Evolutionary conservation across 176 grass and related monocot genomes (phyloP).

Genomic region (Poa pratensis): DNA sequence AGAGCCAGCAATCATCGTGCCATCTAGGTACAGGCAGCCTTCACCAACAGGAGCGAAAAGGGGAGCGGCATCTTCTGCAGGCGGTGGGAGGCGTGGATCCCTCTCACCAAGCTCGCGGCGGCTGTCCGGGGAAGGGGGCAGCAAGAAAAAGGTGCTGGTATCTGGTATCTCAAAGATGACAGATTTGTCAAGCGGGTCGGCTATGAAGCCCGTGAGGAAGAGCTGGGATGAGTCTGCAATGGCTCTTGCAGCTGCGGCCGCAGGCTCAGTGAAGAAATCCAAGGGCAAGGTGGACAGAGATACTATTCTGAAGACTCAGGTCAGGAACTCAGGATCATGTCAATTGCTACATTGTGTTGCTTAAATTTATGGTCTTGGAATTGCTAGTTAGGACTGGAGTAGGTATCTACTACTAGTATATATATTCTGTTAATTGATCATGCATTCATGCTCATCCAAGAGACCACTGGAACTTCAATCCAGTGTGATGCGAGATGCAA

Average conservation of each 20-base stretch:
- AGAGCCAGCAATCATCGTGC: slow-evolving; percentile 82
- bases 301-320: slow-evolving; percentile 81
- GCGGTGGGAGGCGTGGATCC: slow-evolving; percentile 56
- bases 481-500: background rate
- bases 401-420: background rate
- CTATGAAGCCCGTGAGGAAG: slow-evolving; percentile 65
- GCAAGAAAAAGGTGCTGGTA: slow-evolving; percentile 82
- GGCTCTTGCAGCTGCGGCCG: background rate
- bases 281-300: slow-evolving; percentile 62
- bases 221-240: slow-evolving; percentile 82
- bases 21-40: slow-evolving; percentile 80
- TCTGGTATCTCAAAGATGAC: slow-evolving; percentile 81
- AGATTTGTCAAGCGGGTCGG: slow-evolving; percentile 59
- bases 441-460: background rate
- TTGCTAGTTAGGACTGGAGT: background rate
- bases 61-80: slow-evolving; percentile 48
- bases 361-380: too few relatives aligned
- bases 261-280: slow-evolving; percentile 41
- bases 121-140: slow-evolving; percentile 56
- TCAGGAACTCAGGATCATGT: slow-evolving; percentile 52
- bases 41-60: slow-evolving; percentile 61
- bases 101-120: slow-evolving; percentile 54
- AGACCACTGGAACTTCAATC: background rate
- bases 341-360: slow-evolving; percentile 9
- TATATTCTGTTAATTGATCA: background rate